phyloP scores from a whole-genome alignment of 2,329 filamentous ascomycete species.

The Triangularia setosa region DNA sequence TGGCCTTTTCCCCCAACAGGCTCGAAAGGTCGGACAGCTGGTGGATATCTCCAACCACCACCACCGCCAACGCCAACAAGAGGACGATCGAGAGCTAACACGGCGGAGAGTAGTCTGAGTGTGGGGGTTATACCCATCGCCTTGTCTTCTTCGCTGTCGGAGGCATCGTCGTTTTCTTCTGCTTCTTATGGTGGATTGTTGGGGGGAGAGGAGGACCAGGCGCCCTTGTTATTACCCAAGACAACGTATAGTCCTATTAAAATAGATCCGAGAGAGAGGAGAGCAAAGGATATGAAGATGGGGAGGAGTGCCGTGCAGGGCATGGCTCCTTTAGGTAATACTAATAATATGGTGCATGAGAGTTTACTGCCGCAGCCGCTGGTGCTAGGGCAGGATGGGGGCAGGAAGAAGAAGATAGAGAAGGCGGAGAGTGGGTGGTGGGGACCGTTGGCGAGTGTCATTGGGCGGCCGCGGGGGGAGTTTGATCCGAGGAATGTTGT shows the following conservation, averaged over 20 bases:
- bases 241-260: not conserved
- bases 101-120: not conserved
- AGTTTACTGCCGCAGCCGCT: slow-evolving; percentile 1
- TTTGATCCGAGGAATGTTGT: slow-evolving; percentile 9
- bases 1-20: not conserved
- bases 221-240: not conserved
- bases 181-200: not conserved
- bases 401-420: not conserved
- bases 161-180: not conserved
- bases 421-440: slow-evolving; percentile 15
- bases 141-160: slow-evolving; percentile 7
- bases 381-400: not conserved
- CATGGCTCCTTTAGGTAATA: slow-evolving; percentile 2
- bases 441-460: slow-evolving; percentile 1
- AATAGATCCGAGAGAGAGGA: not conserved
- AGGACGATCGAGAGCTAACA: not conserved
- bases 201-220: not conserved
- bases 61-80: not conserved
- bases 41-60: not conserved
- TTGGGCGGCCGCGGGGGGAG: not conserved
- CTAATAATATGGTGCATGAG: not conserved
- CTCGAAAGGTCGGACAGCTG: not conserved
- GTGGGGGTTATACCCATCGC: slow-evolving; percentile 19
- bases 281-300: not conserved
- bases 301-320: not conserved